Base-by-base conservation (phyloP, 1,139 yeast genomes). In the Tardiomyces digboiensis region DNA sequence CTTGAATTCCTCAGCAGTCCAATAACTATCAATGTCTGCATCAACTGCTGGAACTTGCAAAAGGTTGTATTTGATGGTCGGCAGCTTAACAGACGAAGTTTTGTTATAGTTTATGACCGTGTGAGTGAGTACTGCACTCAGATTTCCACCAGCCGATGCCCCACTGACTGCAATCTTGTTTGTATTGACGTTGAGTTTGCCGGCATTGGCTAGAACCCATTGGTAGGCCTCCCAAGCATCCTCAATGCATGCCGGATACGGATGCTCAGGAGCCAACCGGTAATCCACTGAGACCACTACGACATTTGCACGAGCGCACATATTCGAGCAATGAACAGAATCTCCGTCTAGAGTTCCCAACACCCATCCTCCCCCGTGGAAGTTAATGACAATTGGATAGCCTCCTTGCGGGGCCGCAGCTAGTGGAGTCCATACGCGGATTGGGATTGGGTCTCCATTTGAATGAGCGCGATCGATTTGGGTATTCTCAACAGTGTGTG, bases 201-300 rank as follows among this genome's bases (percentile, higher is more conserved):
- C 33, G 4, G 33, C 33, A 16, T 26, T 26, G 33, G 33, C 33
- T 26, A 26, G 16, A n/a, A 26, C 14, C 33, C 33, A 26, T 16
- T 26, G 12, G 10, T 58, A 52, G 7, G 68, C 61, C 39, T 70
- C 76, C 52, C 60, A 72, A 29, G 74, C 61, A 52, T 74, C 79
- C 21, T 73, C 66, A 2, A 72, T 67, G 36, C 72, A 67, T 13
- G 74, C 72, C 2, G 79, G 79, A 49, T 64, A 75, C 16, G 76
- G 75, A 46, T 62, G 54, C 52, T 75, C 76, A 1, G 79, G 79
- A 0, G 76, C 76, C 23, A 65, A 52, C 36, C 70, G 53, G 51
- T 68, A 68, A 41, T 65, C 68, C 22, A 66, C 67, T 44, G 63
- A 26, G 8, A 26, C 33, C 5, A 26, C 33, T 5, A 26, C 64